A percentile compares a stretch with the other conserved stretches of the same genome.
Evolutionary conservation across 2,329 filamentous ascomycete genomes (phyloP).

Genomic region (Tolypocladium nubicola): DNA sequence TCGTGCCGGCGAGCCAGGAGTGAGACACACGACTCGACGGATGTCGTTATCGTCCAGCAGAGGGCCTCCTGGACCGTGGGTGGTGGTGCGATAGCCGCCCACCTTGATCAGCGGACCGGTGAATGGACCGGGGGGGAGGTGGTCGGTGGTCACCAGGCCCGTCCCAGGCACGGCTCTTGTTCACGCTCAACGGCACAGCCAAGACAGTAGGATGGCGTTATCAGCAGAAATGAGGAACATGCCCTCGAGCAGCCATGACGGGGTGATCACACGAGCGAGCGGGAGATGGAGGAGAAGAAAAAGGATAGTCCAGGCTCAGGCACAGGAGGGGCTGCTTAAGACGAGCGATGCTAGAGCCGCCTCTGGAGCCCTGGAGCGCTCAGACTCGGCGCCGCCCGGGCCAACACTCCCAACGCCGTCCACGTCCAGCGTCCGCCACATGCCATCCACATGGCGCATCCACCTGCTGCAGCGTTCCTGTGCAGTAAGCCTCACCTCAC

Average conservation of each 20-base stretch:
- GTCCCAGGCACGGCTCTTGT: not conserved
- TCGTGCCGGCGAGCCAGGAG: not conserved
- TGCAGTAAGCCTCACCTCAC: not conserved
- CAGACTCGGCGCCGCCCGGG: not conserved
- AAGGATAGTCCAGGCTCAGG: not conserved
- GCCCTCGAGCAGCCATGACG: constrained; percentile 2
- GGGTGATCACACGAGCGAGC: constrained; percentile 5
- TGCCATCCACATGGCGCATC: not conserved
- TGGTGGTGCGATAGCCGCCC: constrained; percentile 3
- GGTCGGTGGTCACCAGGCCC: constrained; percentile 6
- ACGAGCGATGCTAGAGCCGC: not conserved
- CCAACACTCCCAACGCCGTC: not conserved
- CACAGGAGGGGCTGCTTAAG: not conserved
- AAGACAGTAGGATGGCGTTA: not conserved
- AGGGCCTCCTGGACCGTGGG: not conserved
- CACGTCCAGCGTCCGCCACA: not conserved
- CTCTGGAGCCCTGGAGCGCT: not conserved
- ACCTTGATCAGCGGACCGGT: constrained; percentile 7
- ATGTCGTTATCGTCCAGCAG: not conserved
- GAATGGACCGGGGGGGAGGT: constrained; percentile 1
- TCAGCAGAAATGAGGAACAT: constrained; percentile 2
- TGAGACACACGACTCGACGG: not conserved
- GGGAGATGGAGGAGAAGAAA: not conserved
- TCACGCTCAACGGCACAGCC: not conserved
- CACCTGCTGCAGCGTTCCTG: not conserved